Conservation (phyloP, 164 flowering plant species). For the Piper longum region DNA sequence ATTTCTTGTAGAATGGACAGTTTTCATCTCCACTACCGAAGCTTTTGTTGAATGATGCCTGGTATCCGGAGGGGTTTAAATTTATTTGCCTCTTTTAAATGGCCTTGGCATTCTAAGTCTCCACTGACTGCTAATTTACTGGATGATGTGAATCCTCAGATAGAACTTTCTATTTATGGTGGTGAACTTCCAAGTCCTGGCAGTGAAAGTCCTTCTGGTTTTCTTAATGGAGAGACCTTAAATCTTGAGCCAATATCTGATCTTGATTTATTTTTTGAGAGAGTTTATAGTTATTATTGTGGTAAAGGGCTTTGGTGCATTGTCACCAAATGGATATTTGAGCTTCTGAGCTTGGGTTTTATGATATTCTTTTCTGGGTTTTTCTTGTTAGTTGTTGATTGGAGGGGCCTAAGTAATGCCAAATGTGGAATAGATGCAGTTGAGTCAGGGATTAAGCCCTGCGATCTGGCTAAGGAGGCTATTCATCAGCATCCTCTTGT, state of each 20-base stretch:
- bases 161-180: slow-evolving; percentile 73
- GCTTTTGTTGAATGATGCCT: slow-evolving; percentile 58
- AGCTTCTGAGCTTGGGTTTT: slow-evolving; percentile 74
- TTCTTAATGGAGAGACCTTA: slow-evolving; percentile 75
- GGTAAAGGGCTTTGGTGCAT: slow-evolving; percentile 99
- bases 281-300: slow-evolving; percentile 81
- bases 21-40: slow-evolving; percentile 23
- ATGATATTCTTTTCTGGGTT: slow-evolving; percentile 86
- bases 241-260: slow-evolving; percentile 74
- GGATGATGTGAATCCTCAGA: slow-evolving; percentile 55
- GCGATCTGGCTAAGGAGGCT: slow-evolving; percentile 87
- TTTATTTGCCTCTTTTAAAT: slow-evolving; percentile 41
- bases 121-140: slow-evolving; percentile 48
- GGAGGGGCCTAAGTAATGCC: slow-evolving; percentile 87
- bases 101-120: slow-evolving; percentile 43
- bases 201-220: slow-evolving; percentile 96
- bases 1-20: slow-evolving; percentile 40
- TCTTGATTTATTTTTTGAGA: slow-evolving; percentile 89
- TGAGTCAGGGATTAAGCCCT: slow-evolving; percentile 86
- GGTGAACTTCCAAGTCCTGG: slow-evolving; percentile 62
- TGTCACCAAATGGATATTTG: slow-evolving; percentile 86
- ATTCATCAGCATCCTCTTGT: slow-evolving; percentile 72
- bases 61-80: slow-evolving; percentile 38
- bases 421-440: slow-evolving; percentile 98
- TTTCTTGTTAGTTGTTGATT: slow-evolving; percentile 78